Conservation (phyloP, 2,329 filamentous ascomycete species). For the Alternaria brassicae region DNA sequence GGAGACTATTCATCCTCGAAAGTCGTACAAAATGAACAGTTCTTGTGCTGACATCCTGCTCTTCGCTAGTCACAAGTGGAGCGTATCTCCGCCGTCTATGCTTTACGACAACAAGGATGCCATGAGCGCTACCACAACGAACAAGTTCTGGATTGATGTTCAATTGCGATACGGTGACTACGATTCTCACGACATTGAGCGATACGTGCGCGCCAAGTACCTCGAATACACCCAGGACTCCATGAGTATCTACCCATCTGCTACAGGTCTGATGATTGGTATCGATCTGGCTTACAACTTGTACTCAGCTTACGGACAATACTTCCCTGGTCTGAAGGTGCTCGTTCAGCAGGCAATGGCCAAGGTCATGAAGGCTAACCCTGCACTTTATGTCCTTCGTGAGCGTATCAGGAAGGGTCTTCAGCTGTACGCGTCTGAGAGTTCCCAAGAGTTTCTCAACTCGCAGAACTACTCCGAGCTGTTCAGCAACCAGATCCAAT, state of each 20-base stretch:
- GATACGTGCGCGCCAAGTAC: conserved; percentile 97
- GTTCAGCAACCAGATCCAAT: conserved; percentile 98
- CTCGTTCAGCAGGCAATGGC: conserved; percentile 98
- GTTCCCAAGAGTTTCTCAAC: conserved; percentile 98
- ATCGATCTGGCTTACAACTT: conserved; percentile 98
- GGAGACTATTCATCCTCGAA: conserved; percentile 97
- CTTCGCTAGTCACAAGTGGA: conserved; percentile 99
- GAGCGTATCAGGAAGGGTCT: conserved; percentile 99
- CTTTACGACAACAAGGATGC: conserved; percentile 96
- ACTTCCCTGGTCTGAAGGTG: conserved; percentile 96
- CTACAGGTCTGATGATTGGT: conserved; percentile 95
- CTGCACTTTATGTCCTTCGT: conserved; percentile 91
- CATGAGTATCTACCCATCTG: conserved; percentile 97
- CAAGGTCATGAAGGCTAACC: conserved; percentile 99
- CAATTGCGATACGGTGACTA: conserved; percentile 97
- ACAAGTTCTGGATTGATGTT: conserved; percentile 99
- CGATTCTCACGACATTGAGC: conserved; percentile 97
- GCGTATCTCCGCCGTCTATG: conserved; percentile 89
- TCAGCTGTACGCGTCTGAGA: conserved; percentile 96
- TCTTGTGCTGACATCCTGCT: conserved; percentile 97
- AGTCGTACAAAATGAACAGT: conserved; percentile 99
- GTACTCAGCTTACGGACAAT: conserved; percentile 97
- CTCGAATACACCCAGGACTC: conserved; percentile 98
- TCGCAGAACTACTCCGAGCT: conserved; percentile 99
- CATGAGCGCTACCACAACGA: conserved; percentile 91